Evolutionary conservation across 352 stramenopile genomes (phyloP), one percentile per base, ranked within the genome.

Genomic region (Phytophthora ramorum): DNA sequence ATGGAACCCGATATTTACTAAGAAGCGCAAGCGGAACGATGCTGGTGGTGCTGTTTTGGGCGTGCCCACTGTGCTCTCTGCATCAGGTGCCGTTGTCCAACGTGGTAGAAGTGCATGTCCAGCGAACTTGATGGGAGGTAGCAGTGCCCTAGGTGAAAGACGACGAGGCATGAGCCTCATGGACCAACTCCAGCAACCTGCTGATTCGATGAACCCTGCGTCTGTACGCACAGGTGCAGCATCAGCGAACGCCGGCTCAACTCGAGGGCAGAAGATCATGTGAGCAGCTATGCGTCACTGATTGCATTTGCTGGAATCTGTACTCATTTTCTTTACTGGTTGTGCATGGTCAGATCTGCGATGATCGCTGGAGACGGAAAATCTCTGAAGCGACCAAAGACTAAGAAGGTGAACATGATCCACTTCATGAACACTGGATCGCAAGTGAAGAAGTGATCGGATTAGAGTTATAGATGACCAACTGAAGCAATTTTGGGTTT

Each of bases 361-460:
- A 49, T 82, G 47, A 50, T 73, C 38, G 34, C 63, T 19, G 68
- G 48, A 46, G 50, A 73, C 48, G 58, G 58, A 34, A 72, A 75
- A 49, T 49, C 58, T n/a, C 19, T 71, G 8, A 66, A 59, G 28
- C 58, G 60, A 34, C 10, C 62, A 3, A 90, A 88, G 35, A 54
- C 37, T 0, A 92, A 90, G 63, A 91, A 83, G 48, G 76, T 93
- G 52, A 77, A 93, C 63, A 92, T 93, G 85, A 92, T 93, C 7
- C 85, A 87, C 43, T 93, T 93, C 52, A 92, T 92, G 85, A 89
- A 63, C 50, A 70, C 70, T 7, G 78, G 78, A 3, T 64, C 73
- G 24, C 63, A 73, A 41, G 30, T 54, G 19, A 71, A 73, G 38
- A 71, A 76, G 34, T 70, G 54, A 63, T 45, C 38, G 16, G 35